Evolutionary conservation across 2,329 filamentous ascomycete genomes (phyloP), one percentile per base, ranked within the genome.

Genomic region (Sphaerulina musiva): DNA sequence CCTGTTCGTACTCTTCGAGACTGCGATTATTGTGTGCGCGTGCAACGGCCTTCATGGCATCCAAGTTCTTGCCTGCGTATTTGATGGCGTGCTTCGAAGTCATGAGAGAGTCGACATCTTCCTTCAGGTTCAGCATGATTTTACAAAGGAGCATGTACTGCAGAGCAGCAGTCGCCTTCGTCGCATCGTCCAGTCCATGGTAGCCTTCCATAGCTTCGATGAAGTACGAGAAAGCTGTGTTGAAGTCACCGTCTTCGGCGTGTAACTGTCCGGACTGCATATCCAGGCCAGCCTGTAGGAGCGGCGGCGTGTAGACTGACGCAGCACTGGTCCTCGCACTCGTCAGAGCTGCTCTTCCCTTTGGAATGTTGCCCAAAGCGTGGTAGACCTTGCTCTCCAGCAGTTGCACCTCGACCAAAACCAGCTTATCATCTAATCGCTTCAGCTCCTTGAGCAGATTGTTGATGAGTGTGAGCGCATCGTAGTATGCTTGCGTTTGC

Each of bases 71-170:
- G 65, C 92, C 90, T 32, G 91, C 91, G 70, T 98, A 97, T 74
- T 95, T 93, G 69, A 95, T 83, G 39, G 95, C 93, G 73, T 96
- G 91, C 80, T 98, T 98, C 51, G 89, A 95, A 31, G 87, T 83
- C 83, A 98, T 89, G 63, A 98, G 82, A 69, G 87, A 84, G 75
- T 92, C 95, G 71, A 98, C 92, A 72, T 98, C 95, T 77, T 97
- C 91, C 62, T 84, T 89, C 40, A 95, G 80, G 75, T 98, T 98
- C 64, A 98, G 81, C 95, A 98, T 98, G 73, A 98, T 93, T 79
- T 98, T 98, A 84, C 93, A 97, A 36, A 98, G 84, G 51, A 98
- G 82, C 93, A 98, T 98, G 79, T 98, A 98, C 78, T 98, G 93
- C 62, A 98, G 79, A 9, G 93, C 90, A 10, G 92, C 89, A n/a